These are phyloP conservation scores for Hanseniaspora uvarum DNA, from an alignment of 1,139 yeast species.

Conservation along the genomic window DNA sequence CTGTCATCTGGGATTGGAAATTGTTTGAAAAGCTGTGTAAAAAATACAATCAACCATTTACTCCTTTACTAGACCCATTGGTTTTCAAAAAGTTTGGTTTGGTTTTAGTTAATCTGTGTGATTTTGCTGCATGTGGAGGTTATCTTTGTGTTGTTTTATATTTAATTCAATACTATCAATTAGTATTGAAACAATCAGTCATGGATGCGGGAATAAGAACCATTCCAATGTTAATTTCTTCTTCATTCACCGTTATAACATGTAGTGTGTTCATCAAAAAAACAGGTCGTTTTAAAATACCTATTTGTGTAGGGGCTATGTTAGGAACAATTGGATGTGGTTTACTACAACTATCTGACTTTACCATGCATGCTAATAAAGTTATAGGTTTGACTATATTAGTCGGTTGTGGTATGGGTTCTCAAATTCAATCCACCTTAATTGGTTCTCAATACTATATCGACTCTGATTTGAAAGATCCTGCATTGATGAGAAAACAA, in stretches of 20 bases:
- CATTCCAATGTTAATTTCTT: slow-evolving; percentile 45
- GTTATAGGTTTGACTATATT: slow-evolving; percentile 47
- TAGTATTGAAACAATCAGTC: slow-evolving; percentile 30
- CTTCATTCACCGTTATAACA: slow-evolving; percentile 39
- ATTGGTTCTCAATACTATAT: slow-evolving; percentile 42
- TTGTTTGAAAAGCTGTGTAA: slow-evolving; percentile 17
- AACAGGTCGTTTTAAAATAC: slow-evolving; percentile 42
- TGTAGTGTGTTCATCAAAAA: slow-evolving; percentile 41
- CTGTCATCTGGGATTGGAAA: slow-evolving; percentile 32
- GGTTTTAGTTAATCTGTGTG: slow-evolving; percentile 21
- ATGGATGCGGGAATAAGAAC: slow-evolving; percentile 50
- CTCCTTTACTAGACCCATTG: slow-evolving; percentile 24
- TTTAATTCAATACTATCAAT: slow-evolving; percentile 26
- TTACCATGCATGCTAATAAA: slow-evolving; percentile 32
- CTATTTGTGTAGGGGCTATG: slow-evolving; percentile 38
- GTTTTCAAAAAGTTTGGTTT: slow-evolving; percentile 21
- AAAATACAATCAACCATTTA: slow-evolving; percentile 7
- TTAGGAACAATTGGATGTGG: slow-evolving; percentile 47
- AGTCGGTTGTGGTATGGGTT: slow-evolving; percentile 48
- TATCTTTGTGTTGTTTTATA: slow-evolving; percentile 22
- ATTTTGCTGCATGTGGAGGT: slow-evolving; percentile 21
- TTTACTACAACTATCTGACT: slow-evolving; percentile 36
- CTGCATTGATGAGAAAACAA: slow-evolving; percentile 11
- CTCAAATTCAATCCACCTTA: slow-evolving; percentile 43
- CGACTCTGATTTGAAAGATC: slow-evolving; percentile 21